phyloP scores from a whole-genome alignment of 441 rosid genomes.

The Pelargonium exstipulatum region DNA sequence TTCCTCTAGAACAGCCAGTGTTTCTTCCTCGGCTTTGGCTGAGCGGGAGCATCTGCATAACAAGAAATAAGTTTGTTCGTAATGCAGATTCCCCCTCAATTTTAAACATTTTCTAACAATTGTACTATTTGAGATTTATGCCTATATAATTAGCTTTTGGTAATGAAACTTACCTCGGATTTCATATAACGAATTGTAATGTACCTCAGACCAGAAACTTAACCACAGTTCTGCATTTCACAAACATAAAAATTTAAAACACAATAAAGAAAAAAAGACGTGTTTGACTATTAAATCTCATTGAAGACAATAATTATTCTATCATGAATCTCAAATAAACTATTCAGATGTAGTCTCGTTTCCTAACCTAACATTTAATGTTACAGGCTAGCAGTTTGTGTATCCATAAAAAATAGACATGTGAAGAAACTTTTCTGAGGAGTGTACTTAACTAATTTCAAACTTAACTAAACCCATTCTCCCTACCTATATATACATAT shows the following conservation, averaged over 20 bases:
- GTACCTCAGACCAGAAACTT: conserved; percentile 98
- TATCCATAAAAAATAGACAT: not conserved
- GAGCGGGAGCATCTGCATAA: conserved; percentile 62
- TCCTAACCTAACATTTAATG: not conserved
- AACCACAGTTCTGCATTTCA: conserved; percentile 82
- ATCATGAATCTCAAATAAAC: not conserved
- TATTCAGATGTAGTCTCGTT: not conserved
- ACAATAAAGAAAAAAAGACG: conserved; percentile 9
- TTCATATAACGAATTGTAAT: conserved; percentile 87
- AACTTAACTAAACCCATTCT: not conserved
- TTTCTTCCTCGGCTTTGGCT: conserved; percentile 71
- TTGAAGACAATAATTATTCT: not conserved
- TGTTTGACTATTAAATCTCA: not conserved
- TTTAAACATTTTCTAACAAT: not conserved
- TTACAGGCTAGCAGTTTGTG: not conserved
- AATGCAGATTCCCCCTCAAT: not conserved
- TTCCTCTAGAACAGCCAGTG: conserved; percentile 79
- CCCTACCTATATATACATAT: too few relatives aligned
- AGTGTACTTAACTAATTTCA: not conserved
- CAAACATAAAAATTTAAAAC: not conserved
- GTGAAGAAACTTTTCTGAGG: not conserved
- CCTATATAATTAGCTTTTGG: not conserved
- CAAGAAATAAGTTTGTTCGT: not conserved
- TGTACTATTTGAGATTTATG: not conserved
- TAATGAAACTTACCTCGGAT: conserved; percentile 52